These are phyloP conservation scores for Aspergillus caelatus DNA, from an alignment of 2,329 filamentous ascomycete species.

Conservation along the genomic window DNA sequence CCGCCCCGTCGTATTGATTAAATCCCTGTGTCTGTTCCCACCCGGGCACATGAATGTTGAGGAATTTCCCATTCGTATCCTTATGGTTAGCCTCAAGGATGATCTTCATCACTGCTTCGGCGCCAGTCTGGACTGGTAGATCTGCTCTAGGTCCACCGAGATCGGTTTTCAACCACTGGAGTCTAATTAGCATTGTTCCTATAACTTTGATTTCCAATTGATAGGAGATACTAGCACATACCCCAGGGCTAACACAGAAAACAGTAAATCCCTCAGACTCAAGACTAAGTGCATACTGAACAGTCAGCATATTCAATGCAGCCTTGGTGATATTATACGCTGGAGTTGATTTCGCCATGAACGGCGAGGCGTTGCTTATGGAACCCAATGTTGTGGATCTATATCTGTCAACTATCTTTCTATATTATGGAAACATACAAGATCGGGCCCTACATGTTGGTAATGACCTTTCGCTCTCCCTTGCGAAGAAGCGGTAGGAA, in stretches of 20 bases:
- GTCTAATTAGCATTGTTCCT: background rate
- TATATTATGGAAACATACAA: background rate
- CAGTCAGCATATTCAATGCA: conserved; percentile 52
- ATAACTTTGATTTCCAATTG: too few species aligned
- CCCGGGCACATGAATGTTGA: conserved; percentile 44
- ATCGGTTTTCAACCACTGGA: conserved; percentile 52
- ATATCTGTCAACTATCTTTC: background rate
- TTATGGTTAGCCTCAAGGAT: conserved; percentile 42
- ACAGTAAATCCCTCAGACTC: conserved; percentile 46
- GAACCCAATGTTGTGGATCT: conserved; percentile 50
- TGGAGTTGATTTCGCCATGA: conserved; percentile 27
- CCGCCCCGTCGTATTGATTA: conserved; percentile 42
- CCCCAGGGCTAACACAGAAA: conserved; percentile 48
- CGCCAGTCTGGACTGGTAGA: conserved; percentile 44
- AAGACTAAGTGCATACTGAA: conserved; percentile 31
- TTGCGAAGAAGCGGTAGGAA: conserved; percentile 45
- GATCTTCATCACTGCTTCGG: conserved; percentile 46
- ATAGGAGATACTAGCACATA: conserved; percentile 28
- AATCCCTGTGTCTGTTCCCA: conserved; percentile 40
- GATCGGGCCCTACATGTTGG: conserved; percentile 44
- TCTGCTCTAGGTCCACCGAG: conserved; percentile 46
- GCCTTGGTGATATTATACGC: conserved; percentile 53
- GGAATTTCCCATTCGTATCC: conserved; percentile 53
- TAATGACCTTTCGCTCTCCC: conserved; percentile 46
- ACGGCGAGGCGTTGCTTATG: conserved; percentile 32